Conservation (phyloP, 306 rosid genomes). For the Oemleria cerasiformis region DNA sequence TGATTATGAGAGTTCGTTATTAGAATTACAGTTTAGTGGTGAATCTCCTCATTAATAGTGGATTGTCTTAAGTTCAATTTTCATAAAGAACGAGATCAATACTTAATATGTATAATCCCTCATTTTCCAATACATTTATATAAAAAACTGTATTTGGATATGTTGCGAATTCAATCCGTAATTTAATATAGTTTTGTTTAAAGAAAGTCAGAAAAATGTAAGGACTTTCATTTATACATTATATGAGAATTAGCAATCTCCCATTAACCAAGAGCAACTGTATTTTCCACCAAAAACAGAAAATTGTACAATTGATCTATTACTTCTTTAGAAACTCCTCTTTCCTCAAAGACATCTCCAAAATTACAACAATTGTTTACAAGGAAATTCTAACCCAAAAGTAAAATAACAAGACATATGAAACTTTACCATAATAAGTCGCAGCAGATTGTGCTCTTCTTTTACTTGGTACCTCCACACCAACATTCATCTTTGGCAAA, state of each 20-base stretch:
- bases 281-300: neutral
- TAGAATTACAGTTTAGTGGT: too few species aligned
- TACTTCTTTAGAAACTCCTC: neutral
- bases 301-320: neutral
- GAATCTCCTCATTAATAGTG: too few species aligned
- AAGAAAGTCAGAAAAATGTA: neutral
- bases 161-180: too few species aligned
- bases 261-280: neutral
- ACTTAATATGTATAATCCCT: too few species aligned
- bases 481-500: neutral
- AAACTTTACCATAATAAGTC: neutral
- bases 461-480: neutral
- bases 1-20: too few species aligned
- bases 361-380: neutral
- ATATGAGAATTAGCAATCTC: neutral
- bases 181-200: too few species aligned
- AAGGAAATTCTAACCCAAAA: neutral
- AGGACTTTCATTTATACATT: neutral
- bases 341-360: neutral
- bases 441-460: neutral
- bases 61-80: too few species aligned
- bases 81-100: too few species aligned
- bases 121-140: too few species aligned
- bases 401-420: neutral
- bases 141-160: too few species aligned